Evolutionary conservation across 345 rosid species (phyloP).

Genomic region (Ceriops zippeliana): DNA sequence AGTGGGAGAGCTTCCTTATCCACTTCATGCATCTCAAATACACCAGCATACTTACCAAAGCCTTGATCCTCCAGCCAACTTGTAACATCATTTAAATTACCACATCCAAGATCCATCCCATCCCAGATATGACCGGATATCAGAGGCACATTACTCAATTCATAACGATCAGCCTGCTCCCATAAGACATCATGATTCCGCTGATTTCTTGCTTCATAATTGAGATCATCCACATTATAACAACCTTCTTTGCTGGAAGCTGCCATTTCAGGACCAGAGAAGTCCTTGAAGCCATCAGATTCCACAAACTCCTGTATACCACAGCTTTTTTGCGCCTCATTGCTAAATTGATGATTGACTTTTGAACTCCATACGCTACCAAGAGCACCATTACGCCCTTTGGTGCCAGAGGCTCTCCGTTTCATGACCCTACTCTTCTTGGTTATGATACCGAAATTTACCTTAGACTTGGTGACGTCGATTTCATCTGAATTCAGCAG

Average conservation of each 20-base stretch:
- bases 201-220: slow-evolving; percentile 11
- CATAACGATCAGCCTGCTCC: slow-evolving; percentile 19
- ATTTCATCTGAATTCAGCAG: slow-evolving; percentile 14
- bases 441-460: slow-evolving; percentile 41
- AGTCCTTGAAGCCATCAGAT: slow-evolving; percentile 17
- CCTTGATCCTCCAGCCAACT: slow-evolving; percentile 53
- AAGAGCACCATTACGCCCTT: slow-evolving; percentile 19
- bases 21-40: slow-evolving; percentile 53
- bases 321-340: slow-evolving; percentile 25
- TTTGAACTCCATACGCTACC: slow-evolving; percentile 36
- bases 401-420: slow-evolving; percentile 34
- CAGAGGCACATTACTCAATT: slow-evolving; percentile 13
- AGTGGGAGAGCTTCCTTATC: slow-evolving; percentile 49
- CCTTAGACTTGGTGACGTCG: slow-evolving; percentile 20
- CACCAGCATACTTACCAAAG: slow-evolving; percentile 42
- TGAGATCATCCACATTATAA: slow-evolving; percentile 23
- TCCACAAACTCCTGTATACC: slow-evolving; percentile 18
- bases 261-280: slow-evolving; percentile 14
- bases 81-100: slow-evolving; percentile 24
- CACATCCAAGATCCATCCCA: slow-evolving; percentile 6
- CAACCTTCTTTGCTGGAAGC: slow-evolving; percentile 34
- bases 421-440: slow-evolving; percentile 52
- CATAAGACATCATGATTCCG: slow-evolving; percentile 15
- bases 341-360: slow-evolving; percentile 22
- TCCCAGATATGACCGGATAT: slow-evolving; percentile 17